A percentile compares a stretch with the other conserved stretches of the same genome.
These are phyloP conservation scores for Kwoniella europaea DNA, from an alignment of 768 basidiomycete genomes.

Conservation along the genomic window DNA sequence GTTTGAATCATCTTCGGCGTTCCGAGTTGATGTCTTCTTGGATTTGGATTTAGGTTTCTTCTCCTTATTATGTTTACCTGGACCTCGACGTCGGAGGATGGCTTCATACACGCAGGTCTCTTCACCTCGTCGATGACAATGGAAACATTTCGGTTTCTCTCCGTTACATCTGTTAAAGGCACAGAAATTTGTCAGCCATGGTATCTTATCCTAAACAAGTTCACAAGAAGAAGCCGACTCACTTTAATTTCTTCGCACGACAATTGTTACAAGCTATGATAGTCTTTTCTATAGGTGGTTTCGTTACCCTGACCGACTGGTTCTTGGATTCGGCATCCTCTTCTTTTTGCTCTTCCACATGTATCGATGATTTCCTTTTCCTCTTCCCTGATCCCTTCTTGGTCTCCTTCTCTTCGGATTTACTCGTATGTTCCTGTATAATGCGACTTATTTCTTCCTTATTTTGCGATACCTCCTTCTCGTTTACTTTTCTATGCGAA, in stretches of 20 bases:
- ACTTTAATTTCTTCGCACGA: conserved; percentile 49
- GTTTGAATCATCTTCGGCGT: neutral
- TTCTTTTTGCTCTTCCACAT: neutral
- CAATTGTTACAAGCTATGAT: conserved; percentile 50
- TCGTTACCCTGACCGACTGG: neutral
- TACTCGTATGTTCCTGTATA: neutral
- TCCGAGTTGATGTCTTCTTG: neutral
- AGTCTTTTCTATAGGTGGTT: conserved; percentile 20
- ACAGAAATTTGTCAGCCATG: neutral
- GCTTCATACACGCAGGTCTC: conserved; percentile 54
- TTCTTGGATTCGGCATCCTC: neutral
- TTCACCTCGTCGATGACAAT: conserved; percentile 50
- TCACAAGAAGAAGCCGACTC: conserved; percentile 11
- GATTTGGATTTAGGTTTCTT: conserved; percentile 3
- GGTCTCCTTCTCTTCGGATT: neutral
- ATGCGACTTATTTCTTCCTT: no score
- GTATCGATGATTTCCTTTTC: neutral
- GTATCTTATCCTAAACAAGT: neutral
- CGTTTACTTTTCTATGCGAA: neutral
- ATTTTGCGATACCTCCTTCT: neutral
- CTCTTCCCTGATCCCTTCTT: neutral
- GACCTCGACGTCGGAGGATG: conserved; percentile 54
- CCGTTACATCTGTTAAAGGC: conserved; percentile 53
- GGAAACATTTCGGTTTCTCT: conserved; percentile 51
- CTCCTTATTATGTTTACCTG: conserved; percentile 55